Percentiles rank a stretch among this genome's conserved stretches.
Evolutionary conservation across 192 early-diverging fungal genomes (phyloP).

Genomic region (Entomortierella lignicola): DNA sequence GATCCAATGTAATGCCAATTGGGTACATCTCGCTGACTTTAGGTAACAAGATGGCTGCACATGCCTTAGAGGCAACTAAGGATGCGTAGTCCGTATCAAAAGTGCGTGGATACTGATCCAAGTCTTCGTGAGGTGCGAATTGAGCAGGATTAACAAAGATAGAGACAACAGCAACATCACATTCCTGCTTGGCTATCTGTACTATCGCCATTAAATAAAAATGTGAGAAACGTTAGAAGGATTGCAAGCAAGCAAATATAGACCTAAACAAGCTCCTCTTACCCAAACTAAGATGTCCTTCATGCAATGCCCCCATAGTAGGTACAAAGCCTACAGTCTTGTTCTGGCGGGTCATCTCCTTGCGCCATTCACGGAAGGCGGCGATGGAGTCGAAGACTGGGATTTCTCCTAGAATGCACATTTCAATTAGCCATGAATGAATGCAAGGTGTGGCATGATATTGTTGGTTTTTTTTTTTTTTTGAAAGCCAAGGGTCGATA

Average conservation of each 20-base stretch:
- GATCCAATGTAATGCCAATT: constrained; percentile 84
- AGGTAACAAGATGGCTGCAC: constrained; percentile 72
- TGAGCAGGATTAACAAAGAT: constrained; percentile 99
- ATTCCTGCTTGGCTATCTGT: constrained; percentile 63
- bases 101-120: constrained; percentile 90
- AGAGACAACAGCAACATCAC: constrained; percentile 79
- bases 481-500: neutral
- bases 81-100: constrained; percentile 79
- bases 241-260: neutral
- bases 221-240: neutral
- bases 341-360: constrained; percentile 58
- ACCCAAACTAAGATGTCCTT: constrained; percentile 87
- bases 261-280: constrained; percentile 6
- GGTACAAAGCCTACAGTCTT: constrained; percentile 91
- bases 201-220: constrained; percentile 44
- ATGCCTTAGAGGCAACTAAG: constrained; percentile 62
- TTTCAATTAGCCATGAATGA: too few species aligned
- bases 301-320: constrained; percentile 98
- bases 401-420: constrained; percentile 22
- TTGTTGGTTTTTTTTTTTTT: constrained; percentile 2
- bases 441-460: too few species aligned
- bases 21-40: constrained; percentile 94
- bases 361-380: constrained; percentile 80
- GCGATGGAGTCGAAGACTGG: constrained; percentile 77
- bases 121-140: constrained; percentile 96